These are phyloP conservation scores for Huntiella omanensis DNA, from an alignment of 2,329 filamentous ascomycete species.

Conservation along the genomic window DNA sequence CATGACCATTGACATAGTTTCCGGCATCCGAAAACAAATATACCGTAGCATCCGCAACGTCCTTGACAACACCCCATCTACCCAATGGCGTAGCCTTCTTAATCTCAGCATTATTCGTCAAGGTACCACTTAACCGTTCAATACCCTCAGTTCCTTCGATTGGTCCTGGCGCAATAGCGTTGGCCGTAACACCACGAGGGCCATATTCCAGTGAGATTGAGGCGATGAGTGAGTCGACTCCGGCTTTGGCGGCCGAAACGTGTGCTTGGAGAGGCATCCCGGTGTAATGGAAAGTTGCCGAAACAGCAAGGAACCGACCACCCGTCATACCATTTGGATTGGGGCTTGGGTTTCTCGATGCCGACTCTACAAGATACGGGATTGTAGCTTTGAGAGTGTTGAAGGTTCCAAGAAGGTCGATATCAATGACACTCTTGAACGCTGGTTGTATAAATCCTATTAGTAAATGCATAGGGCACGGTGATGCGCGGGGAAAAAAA, in stretches of 20 bases:
- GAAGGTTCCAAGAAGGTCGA: conserved; percentile 83
- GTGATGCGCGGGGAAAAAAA: neutral
- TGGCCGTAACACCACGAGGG: conserved; percentile 68
- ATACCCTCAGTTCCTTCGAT: conserved; percentile 74
- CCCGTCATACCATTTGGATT: conserved; percentile 46
- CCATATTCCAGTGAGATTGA: conserved; percentile 78
- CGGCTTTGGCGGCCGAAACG: conserved; percentile 80
- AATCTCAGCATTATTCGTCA: neutral
- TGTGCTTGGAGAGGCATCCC: conserved; percentile 74
- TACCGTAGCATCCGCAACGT: conserved; percentile 84
- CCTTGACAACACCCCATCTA: conserved; percentile 59
- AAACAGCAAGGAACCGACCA: conserved; percentile 77
- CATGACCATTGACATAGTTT: conserved; percentile 70
- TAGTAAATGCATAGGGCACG: too few species aligned
- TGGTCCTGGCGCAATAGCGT: conserved; percentile 74
- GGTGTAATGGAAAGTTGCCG: conserved; percentile 79
- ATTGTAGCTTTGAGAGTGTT: conserved; percentile 89
- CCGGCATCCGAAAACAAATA: conserved; percentile 75
- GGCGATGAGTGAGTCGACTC: conserved; percentile 66
- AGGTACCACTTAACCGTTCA: conserved; percentile 34
- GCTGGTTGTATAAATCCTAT: conserved; percentile 23
- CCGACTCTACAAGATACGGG: conserved; percentile 62
- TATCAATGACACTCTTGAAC: conserved; percentile 91
- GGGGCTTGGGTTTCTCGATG: conserved; percentile 32
- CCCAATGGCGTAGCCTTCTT: conserved; percentile 45